Evolutionary conservation across 306 rosid genomes (phyloP).

Genomic region (Argentina anserina): DNA sequence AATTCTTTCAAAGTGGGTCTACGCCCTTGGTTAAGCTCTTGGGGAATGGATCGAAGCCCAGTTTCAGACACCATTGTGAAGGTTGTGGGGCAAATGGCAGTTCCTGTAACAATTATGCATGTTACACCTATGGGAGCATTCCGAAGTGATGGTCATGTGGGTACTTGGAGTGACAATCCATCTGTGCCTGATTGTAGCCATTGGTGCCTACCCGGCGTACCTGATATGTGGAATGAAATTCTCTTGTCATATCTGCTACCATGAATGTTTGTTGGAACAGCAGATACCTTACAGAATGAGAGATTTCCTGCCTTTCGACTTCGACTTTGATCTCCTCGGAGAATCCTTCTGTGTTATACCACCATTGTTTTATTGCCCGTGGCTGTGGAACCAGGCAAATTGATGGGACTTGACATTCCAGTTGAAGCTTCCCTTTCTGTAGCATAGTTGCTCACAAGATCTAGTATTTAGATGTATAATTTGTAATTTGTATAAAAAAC

Average conservation of each 20-base stretch:
- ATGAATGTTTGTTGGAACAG: background rate
- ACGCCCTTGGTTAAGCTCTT: slow-evolving; percentile 54
- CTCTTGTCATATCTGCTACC: slow-evolving; percentile 52
- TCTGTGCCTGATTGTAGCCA: slow-evolving; percentile 90
- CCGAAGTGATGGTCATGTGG: slow-evolving; percentile 84
- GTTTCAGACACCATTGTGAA: slow-evolving; percentile 56
- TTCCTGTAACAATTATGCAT: slow-evolving; percentile 43
- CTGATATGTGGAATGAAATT: slow-evolving; percentile 96
- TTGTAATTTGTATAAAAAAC: slow-evolving; percentile 3
- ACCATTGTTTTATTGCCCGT: background rate
- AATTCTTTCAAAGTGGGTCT: slow-evolving; percentile 58
- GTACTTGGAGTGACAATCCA: slow-evolving; percentile 74
- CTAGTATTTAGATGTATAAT: background rate
- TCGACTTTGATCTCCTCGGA: background rate
- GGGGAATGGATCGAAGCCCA: slow-evolving; percentile 50
- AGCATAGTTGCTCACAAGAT: background rate
- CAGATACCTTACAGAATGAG: background rate
- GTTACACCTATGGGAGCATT: slow-evolving; percentile 76
- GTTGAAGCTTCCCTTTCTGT: background rate
- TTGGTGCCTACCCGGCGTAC: slow-evolving; percentile 98
- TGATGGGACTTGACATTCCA: background rate
- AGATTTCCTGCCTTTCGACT: background rate
- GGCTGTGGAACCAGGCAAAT: background rate
- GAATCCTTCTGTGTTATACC: background rate
- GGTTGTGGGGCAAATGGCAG: slow-evolving; percentile 52